Base-by-base conservation (phyloP, 1,284 basidiomycete species). In the Trichosporon sp. region DNA sequence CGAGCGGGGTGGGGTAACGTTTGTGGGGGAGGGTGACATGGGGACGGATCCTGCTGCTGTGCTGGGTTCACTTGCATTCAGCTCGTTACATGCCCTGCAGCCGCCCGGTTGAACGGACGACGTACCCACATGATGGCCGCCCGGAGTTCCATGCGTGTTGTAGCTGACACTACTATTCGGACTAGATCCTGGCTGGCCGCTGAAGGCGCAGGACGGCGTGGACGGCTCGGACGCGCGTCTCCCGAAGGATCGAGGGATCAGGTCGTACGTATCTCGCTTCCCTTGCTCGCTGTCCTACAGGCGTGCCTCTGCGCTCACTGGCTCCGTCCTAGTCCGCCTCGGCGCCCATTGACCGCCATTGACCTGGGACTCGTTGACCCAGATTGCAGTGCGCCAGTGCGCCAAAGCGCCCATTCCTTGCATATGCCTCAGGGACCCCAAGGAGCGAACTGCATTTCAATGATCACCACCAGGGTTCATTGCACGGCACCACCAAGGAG, bases 341-440 rank as follows among this genome's bases (percentile, higher is more conserved):
- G 51, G 51, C 51, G 51, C 51, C 51, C 51, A 54, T 21, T 54
- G 51, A 54, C 8, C 26, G 26, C 51, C 19, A 54, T 54, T 54
- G 51, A 54, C 19, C 21, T 54, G 19, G 21, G 51, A 54, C 51
- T 26, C 16, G 16, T 54, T 54, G 51, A 21, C 51, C 51, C 21
- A 26, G 51, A 54, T 21, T 54, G 51, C 51, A 54, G 51, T 54
- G 19, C 26, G 26, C 26, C 26, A 26, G 26, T 26, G 26, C 21
- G 51, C 21, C 51, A 54, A 54, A 21, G 19, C 51, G 51, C 51
- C n/a, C 51, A 54, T 46, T 46, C 43, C 43, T 46, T 46, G 51
- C 51, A 54, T 26, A 21, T 21, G 6, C 6, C 16, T 54, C 51
- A 54, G 51, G 51, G 51, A 5, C 19, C 26, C 0, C n/a, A 10